Evolutionary conservation across 1,284 basidiomycete genomes (phyloP), one percentile per base, ranked within the genome.

Genomic region (Chiua sp.): DNA sequence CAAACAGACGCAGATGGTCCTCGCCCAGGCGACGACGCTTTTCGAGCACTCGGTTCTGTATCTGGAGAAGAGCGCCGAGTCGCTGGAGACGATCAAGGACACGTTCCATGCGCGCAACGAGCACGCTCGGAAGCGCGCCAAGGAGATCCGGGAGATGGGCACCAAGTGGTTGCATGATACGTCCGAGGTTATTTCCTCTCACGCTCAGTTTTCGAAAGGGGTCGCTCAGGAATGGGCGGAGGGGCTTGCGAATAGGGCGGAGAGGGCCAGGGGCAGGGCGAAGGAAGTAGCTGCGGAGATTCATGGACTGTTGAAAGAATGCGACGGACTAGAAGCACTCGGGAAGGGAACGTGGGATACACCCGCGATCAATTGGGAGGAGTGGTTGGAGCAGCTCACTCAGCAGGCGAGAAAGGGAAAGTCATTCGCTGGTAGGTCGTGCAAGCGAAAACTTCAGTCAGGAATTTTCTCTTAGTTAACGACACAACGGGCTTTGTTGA

Each of bases 121-220:
- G 48, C 80, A 78, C 10, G 90, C 90, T 52, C 82, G 81, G 68
- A 75, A 71, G 55, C 82, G 80, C 51, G 90, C 89, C 22, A 82
- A 77, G 72, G 79, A 85, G 66, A 72, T 91, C 16, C 80, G 73
- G 62, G 77, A 79, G 59, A 78, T 69, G 53, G 84, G 84, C 20
- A 72, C 76, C 58, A 75, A 76, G 57, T 75, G 81, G 62, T 62
- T 84, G 18, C 70, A 75, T 26, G 72, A 72, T 22, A 75, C 83
- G 12, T 71, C 77, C 33, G 78, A 80, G 58, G 73, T 65, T 54
- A 67, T 85, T 55, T 70, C 65, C 55, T 75, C 71, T 1, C 70
- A 78, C 49, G 76, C 82, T 35, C 70, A 72, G 47, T 62, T 74
- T 49, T 87, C 87, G 48, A 80, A 74, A 73, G 78, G 77, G 66